Base-by-base conservation (phyloP, 148 eudicot genomes). In the Rhododendron henanense region DNA sequence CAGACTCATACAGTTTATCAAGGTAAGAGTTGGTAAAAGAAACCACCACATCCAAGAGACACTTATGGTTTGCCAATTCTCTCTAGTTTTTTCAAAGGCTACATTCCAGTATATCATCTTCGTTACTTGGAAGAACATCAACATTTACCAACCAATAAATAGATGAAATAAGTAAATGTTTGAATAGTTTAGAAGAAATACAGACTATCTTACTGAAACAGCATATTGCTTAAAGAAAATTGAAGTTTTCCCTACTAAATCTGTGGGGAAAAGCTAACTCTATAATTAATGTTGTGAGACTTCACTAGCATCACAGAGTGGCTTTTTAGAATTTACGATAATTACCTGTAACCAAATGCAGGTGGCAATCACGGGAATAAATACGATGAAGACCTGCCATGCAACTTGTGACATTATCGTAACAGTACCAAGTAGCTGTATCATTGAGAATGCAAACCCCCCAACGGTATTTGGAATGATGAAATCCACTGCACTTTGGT, bases 321-420 rank as follows among this genome's bases (percentile, higher is more conserved):
- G 78, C 15, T 11, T 41, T 41, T 41, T 41, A n/a, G 23, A 23
- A 14, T 1, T 3, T 47, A 6, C 1, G 3, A 18, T 50, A 23
- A 1, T 1, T 87, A 92, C 93, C 91, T 91, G 92, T 84, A 86
- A 91, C 85, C 90, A 91, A 28, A 92, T 31, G 53, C 87, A 92
- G 81, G 87, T 77, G 71, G 84, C 90, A 47, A 73, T 78, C n/a
- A 91, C 90, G 6, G 94, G 94, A 79, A 92, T 90, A 78, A 90
- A 91, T 78, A 91, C 80, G 16, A 92, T 53, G 77, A 89, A 89
- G 28, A 92, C 93, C 83, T 91, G 88, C 94, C 94, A 91, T 1
- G 93, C 89, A 35, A 83, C 88, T 83, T 85, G 92, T 21, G 94
- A 91, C 93, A 92, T 92, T 13, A 92, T 87, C 31, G 81, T 88